Evolutionary conservation across 345 rosid genomes (phyloP), one percentile per base, ranked within the genome.

Genomic region (Dimocarpus longan): DNA sequence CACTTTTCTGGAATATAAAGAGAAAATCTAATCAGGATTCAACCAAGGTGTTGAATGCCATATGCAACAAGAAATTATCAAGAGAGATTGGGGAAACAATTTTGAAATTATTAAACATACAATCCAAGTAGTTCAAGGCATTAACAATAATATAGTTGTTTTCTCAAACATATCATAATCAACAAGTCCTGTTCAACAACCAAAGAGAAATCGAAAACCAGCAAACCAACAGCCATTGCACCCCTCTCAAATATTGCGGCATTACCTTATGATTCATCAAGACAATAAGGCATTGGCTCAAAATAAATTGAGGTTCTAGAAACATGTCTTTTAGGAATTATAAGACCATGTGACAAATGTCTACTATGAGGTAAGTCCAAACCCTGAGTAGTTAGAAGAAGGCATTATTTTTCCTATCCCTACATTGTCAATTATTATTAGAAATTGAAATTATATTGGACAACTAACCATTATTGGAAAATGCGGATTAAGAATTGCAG

Each of bases 361-460:
- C 98, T 97, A 1, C 97, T 98, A 64, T 95, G 98, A 81, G 98
- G 94, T 67, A 95, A 88, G 83, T 93, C 98, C 91, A 93, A 85
- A 59, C 98, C 98, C 95, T 93, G 59, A 21, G 21, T 66, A 57
- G 78, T 74, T 60, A 40, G 59, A 73, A 60, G 74, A 54, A 79
- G 72, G 68, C 66, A 19, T 50, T 46, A 75, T 37, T n/a, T 72
- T 71, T 39, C 42, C 22, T 57, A 66, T 57, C 44, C 69, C 79
- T 66, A 77, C 60, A 72, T 56, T 56, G 16, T 3, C 22, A 77
- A 70, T 52, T 18, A 4, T 21, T 50, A 76, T 19, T 21, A 56
- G 12, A 10, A 18, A 80, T 22, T 43, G 10, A 8, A 11, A 43
- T 48, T 4, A 50, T 1, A 52, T 3, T 43, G 24, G 16, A 48